A percentile compares a stretch with the other conserved stretches of the same genome.
These are phyloP conservation scores for Besnoitia besnoiti DNA, from an alignment of 169 alveolate species.

Conservation along the genomic window DNA sequence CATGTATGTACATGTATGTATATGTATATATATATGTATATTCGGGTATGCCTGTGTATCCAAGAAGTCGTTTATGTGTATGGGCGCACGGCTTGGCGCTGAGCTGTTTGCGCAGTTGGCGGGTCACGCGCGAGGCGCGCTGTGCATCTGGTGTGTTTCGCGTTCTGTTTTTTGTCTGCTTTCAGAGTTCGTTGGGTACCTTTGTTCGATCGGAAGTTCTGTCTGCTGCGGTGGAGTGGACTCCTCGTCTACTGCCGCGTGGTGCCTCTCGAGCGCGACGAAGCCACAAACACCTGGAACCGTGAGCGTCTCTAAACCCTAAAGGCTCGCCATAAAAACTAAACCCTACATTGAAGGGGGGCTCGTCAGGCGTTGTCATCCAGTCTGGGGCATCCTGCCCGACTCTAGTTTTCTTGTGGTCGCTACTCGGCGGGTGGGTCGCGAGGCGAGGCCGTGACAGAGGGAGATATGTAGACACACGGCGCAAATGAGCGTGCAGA, in stretches of 20 bases:
- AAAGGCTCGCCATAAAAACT: too few relatives aligned
- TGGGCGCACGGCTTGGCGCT: too few relatives aligned
- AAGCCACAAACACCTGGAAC: neutral
- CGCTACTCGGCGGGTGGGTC: neutral
- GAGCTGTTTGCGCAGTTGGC: neutral
- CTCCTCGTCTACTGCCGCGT: slow-evolving; percentile 32
- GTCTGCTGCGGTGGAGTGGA: slow-evolving; percentile 19
- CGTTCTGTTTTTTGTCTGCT: neutral
- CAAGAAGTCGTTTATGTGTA: too few relatives aligned
- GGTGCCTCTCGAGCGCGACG: slow-evolving; percentile 12
- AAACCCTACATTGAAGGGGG: too few relatives aligned
- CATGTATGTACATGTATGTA: neutral
- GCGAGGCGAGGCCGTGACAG: neutral
- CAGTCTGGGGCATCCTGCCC: too few relatives aligned
- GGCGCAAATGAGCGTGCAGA: too few relatives aligned
- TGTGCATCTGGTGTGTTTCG: neutral
- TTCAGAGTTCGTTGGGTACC: slow-evolving; percentile 56
- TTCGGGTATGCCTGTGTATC: neutral
- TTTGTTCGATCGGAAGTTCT: neutral
- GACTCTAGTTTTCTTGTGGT: neutral
- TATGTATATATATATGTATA: neutral
- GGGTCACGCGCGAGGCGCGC: too few relatives aligned
- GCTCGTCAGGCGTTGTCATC: too few relatives aligned
- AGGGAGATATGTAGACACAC: too few relatives aligned
- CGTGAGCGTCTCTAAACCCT: neutral